Base-by-base conservation (phyloP, 73 alveolate genomes). In the Uronychia setigera region DNA sequence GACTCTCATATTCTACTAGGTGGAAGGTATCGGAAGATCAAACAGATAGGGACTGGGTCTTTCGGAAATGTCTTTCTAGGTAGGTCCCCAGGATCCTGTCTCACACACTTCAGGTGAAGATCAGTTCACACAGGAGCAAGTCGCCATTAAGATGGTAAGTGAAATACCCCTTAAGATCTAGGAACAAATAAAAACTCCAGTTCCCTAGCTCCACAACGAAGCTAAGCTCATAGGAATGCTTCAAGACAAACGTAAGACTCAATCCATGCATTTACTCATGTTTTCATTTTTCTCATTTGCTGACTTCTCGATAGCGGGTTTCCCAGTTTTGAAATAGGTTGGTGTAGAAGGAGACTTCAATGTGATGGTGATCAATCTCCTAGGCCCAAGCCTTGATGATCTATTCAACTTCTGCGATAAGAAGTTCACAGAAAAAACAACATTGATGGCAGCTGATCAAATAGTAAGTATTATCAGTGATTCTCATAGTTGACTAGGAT, bases 381-480 rank as follows among this genome's bases (percentile, higher is more conserved):
- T 98, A 31, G 99, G 99, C 5, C 98, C 99, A 27, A 88, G 99
- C 35, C 89, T 98, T 76, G 99, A 98, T 77, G 97, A 97, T 81
- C 89, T 98, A 77, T 97, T 95, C 82, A 92, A 93, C 89, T 95
- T 88, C 77, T 94, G 98, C 92, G 92, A 95, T 80, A 94, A 94
- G 90, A 82, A 86, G 35, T 97, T 97, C 84, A 83, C 98, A 19
- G 87, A 96, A 59, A 96, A 96, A 88, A 95, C 98, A 33, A 94
- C 93, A 30, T 82, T 97, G 60, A 94, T 91, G 96, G 86, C 94
- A 26, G 97, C 98, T 33, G 96, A 87, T 59, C 90, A 92, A 93
- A 92, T 96, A 87, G 83, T 92, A 82, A 46, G 67, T 5, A 46
- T 5, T 19, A 11, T 11, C 67, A 46, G 88, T 79, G 91, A 34